A percentile compares a stretch with the other conserved stretches of the same genome.
Conservation (phyloP, 805 yeast genomes). For the Lachancea lanzarotensis region DNA sequence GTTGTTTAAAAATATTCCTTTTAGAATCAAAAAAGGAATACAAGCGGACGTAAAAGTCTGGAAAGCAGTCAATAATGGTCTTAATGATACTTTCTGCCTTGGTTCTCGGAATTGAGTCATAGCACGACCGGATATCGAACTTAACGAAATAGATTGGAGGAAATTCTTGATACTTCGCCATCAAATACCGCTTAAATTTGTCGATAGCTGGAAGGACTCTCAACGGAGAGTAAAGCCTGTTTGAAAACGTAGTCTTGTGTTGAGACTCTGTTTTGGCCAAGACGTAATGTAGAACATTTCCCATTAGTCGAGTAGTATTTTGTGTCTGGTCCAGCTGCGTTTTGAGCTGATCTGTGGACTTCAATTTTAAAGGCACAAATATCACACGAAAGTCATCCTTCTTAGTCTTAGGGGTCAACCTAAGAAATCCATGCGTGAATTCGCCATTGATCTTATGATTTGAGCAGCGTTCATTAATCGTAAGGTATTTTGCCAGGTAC, state of each 20-base stretch:
- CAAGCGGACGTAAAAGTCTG: slow-evolving; percentile 28
- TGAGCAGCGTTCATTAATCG: slow-evolving; percentile 13
- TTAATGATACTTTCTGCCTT: slow-evolving; percentile 35
- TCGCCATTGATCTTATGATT: slow-evolving; percentile 20
- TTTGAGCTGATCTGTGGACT: slow-evolving; percentile 29
- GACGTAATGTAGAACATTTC: slow-evolving; percentile 32
- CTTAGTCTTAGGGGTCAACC: slow-evolving; percentile 53
- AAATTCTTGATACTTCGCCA: slow-evolving; percentile 12
- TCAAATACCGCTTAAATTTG: slow-evolving; percentile 32
- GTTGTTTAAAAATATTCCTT: slow-evolving; percentile 10
- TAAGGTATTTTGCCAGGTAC: slow-evolving; percentile 39
- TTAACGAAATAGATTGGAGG: slow-evolving; percentile 49
- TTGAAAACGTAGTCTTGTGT: slow-evolving; percentile 16
- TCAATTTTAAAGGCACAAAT: slow-evolving; percentile 44
- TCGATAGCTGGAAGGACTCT: slow-evolving; percentile 40
- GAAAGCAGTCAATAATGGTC: slow-evolving; percentile 12
- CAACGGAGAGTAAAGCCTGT: slow-evolving; percentile 36
- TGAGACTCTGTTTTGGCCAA: slow-evolving; percentile 19
- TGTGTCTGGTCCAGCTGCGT: slow-evolving; percentile 33
- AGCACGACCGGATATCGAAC: slow-evolving; percentile 73
- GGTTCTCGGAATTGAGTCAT: slow-evolving; percentile 57
- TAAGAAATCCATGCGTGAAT: slow-evolving; percentile 36
- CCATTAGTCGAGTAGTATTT: slow-evolving; percentile 40
- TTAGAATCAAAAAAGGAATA: slow-evolving; percentile 18
- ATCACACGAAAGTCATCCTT: slow-evolving; percentile 50